These are phyloP conservation scores for Chytriomyces sp. DNA, from an alignment of 192 early-diverging fungal species.

Conservation along the genomic window DNA sequence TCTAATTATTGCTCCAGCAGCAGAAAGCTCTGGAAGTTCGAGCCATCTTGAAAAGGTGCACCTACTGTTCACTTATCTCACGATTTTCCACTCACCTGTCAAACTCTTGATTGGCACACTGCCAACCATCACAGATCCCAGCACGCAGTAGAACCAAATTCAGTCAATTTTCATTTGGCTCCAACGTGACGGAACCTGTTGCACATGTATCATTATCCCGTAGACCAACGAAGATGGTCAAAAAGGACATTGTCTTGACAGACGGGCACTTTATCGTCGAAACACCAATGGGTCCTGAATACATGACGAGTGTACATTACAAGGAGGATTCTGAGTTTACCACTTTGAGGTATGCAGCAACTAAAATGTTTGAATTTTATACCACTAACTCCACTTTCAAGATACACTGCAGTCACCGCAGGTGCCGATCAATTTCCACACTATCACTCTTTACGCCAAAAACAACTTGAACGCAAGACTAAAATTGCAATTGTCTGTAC, in stretches of 20 bases:
- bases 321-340: slow-evolving; percentile 67
- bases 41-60: too few species aligned
- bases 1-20: too few species aligned
- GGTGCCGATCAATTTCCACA: slow-evolving; percentile 68
- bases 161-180: not conserved
- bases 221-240: slow-evolving; percentile 27
- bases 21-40: too few species aligned
- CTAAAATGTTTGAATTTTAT: slow-evolving; percentile 58
- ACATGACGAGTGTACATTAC: slow-evolving; percentile 42
- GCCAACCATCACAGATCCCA: too few species aligned
- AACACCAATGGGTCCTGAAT: slow-evolving; percentile 44
- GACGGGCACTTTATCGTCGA: slow-evolving; percentile 48
- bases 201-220: slow-evolving; percentile 4
- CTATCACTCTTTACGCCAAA: slow-evolving; percentile 63
- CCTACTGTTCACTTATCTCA: too few species aligned
- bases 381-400: slow-evolving; percentile 59
- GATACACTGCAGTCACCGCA: slow-evolving; percentile 72
- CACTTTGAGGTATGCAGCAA: slow-evolving; percentile 47
- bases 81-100: too few species aligned
- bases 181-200: not conserved
- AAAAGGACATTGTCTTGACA: slow-evolving; percentile 32
- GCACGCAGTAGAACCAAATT: not conserved
- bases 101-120: too few species aligned
- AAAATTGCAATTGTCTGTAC: slow-evolving; percentile 75
- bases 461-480: slow-evolving; percentile 55